These are phyloP conservation scores for Simplicillium sp. DNA, from an alignment of 2,329 filamentous ascomycete species.

Conservation along the genomic window DNA sequence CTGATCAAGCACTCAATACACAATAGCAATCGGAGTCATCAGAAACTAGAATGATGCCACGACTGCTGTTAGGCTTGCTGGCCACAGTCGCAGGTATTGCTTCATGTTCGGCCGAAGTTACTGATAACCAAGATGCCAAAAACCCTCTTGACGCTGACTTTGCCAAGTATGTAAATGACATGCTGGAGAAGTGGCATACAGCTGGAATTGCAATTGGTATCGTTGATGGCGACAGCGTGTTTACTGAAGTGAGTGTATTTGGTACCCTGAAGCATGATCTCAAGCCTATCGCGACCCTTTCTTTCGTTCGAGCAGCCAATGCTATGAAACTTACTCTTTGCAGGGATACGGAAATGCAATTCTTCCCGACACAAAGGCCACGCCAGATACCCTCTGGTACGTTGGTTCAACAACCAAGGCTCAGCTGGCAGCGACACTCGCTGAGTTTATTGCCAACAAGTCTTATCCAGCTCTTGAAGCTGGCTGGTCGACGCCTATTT, in stretches of 20 bases:
- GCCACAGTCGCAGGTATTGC: too few species aligned
- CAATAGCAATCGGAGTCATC: too few species aligned
- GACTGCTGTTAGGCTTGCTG: too few species aligned
- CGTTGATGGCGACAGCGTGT: slow-evolving; percentile 31
- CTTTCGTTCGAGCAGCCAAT: background rate
- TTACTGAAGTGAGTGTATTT: slow-evolving; percentile 21
- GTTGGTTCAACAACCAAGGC: slow-evolving; percentile 48
- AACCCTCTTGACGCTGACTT: slow-evolving; percentile 9
- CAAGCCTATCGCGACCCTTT: too few species aligned
- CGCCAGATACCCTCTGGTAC: slow-evolving; percentile 41
- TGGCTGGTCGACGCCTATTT: slow-evolving; percentile 38
- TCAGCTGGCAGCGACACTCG: slow-evolving; percentile 37
- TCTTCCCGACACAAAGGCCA: slow-evolving; percentile 27
- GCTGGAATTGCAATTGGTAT: slow-evolving; percentile 39
- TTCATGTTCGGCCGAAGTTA: too few species aligned
- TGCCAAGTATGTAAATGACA: slow-evolving; percentile 3
- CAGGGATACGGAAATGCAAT: slow-evolving; percentile 20
- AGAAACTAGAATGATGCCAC: too few species aligned
- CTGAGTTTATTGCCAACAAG: slow-evolving; percentile 38
- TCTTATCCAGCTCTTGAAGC: slow-evolving; percentile 15
- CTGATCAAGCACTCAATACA: too few species aligned
- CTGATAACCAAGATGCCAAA: background rate
- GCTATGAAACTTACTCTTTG: background rate
- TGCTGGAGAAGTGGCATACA: slow-evolving; percentile 29
- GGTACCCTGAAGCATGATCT: too few species aligned